These are phyloP conservation scores for Straminergon stramineum DNA, from an alignment of 225 moss, liverwort and hornwort genomes.

Conservation along the genomic window DNA sequence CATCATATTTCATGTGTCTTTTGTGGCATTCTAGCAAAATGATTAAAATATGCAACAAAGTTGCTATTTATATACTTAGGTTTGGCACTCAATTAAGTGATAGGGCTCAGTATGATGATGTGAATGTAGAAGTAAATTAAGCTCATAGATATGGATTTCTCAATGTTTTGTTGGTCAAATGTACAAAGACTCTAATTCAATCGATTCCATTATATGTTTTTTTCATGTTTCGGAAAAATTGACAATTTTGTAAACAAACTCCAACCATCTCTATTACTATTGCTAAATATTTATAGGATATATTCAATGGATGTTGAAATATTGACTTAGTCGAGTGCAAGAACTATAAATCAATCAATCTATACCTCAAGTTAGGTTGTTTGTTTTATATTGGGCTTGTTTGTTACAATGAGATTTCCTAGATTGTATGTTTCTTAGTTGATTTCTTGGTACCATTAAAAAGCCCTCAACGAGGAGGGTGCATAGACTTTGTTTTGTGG, in stretches of 20 bases:
- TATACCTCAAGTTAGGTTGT: not conserved
- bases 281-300: not conserved
- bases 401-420: not conserved
- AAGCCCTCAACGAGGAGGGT: fast-evolving
- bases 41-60: too few species aligned
- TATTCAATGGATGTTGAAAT: fast-evolving
- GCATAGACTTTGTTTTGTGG: fast-evolving
- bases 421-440: too few species aligned
- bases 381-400: not conserved
- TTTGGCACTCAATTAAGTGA: not conserved
- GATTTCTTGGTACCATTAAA: not conserved
- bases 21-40: too few species aligned
- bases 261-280: not conserved
- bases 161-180: fast-evolving
- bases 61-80: too few species aligned
- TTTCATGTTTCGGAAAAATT: fast-evolving
- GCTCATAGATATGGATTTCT: not conserved
- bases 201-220: not conserved
- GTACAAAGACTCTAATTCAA: not conserved
- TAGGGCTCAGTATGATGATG: not conserved
- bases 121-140: not conserved
- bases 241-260: not conserved
- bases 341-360: not conserved
- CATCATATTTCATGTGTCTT: too few species aligned
- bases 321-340: fast-evolving